Evolutionary conservation across 768 basidiomycete species (phyloP), one percentile per base, ranked within the genome.

Genomic region (Lentinula aciculospora): DNA sequence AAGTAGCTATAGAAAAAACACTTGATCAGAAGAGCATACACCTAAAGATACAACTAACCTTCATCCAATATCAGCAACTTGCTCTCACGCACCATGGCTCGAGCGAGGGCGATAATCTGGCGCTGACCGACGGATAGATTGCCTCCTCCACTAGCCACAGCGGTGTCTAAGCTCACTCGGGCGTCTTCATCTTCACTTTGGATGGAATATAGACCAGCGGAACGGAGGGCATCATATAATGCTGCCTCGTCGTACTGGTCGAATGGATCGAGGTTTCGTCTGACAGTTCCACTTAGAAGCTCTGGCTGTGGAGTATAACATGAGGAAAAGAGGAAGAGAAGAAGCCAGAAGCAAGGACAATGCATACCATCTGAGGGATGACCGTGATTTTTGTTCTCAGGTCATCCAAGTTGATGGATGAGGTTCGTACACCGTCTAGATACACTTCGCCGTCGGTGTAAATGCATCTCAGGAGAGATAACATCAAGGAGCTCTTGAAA

Each of bases 201-300:
- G 65, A 71, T 12, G 75, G 77, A 50, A 81, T 81, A 60, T 77
- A 71, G 57, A 78, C 83, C 27, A 79, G 83, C 15, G 76, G 64
- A 76, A 42, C 79, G 76, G 4, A 84, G 71, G 3, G 84, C 76
- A 64, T 83, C 82, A 53, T 76, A 82, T 80, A 89, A 82, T 31
- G 84, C 79, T 0, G 75, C 73, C 60, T 89, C 88, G 56, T 85
- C 74, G 59, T 87, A 87, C 61, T 89, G 84, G n/a, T 79, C 73
- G 61, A 89, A 89, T n/a, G 87, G 84, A 61, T 89, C 86, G 27
- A 89, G 67, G 0, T 85, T 82, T 1, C 83, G 79, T 32, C 87
- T 78, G 15, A 88, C 60, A 3, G 84, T 85, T 1, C 86, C 86
- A 48, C 82, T 84, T 60, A 88, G 65, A 59, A 89, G 61, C 39